Evolutionary conservation across 2,329 filamentous ascomycete species (phyloP).

Genomic region (Stachybotrys elegans): DNA sequence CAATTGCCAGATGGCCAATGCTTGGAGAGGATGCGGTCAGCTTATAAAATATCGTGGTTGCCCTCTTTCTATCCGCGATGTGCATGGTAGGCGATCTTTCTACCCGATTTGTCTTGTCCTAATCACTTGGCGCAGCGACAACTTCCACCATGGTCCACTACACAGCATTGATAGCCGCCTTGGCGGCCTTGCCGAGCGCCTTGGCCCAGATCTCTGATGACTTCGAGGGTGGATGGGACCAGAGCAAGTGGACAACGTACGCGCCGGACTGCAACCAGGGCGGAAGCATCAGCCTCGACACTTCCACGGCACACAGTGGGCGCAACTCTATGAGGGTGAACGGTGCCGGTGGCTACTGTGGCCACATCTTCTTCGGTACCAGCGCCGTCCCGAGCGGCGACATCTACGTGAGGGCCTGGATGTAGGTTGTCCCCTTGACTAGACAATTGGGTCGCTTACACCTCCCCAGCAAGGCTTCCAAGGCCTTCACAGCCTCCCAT

Average conservation of each 20-base stretch:
- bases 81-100: neutral
- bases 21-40: no score
- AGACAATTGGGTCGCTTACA: neutral
- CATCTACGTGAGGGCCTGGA: constrained; percentile 49
- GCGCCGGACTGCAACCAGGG: constrained; percentile 56
- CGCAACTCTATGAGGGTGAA: constrained; percentile 49
- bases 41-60: no score
- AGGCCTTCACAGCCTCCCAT: constrained; percentile 53
- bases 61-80: no score
- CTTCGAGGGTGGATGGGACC: constrained; percentile 55
- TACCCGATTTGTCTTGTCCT: neutral
- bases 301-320: constrained; percentile 49
- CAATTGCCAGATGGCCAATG: no score
- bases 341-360: constrained; percentile 49
- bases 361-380: constrained; percentile 58
- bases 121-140: neutral
- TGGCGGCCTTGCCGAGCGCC: constrained; percentile 39
- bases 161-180: constrained; percentile 38
- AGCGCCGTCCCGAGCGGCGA: constrained; percentile 50
- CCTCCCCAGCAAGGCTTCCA: constrained; percentile 45
- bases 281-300: constrained; percentile 52
- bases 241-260: constrained; percentile 53
- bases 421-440: constrained; percentile 38
- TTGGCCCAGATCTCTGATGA: constrained; percentile 49
- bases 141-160: constrained; percentile 21